phyloP scores from a whole-genome alignment of 2,329 filamentous ascomycete genomes.

The Penicillium thymicola region DNA sequence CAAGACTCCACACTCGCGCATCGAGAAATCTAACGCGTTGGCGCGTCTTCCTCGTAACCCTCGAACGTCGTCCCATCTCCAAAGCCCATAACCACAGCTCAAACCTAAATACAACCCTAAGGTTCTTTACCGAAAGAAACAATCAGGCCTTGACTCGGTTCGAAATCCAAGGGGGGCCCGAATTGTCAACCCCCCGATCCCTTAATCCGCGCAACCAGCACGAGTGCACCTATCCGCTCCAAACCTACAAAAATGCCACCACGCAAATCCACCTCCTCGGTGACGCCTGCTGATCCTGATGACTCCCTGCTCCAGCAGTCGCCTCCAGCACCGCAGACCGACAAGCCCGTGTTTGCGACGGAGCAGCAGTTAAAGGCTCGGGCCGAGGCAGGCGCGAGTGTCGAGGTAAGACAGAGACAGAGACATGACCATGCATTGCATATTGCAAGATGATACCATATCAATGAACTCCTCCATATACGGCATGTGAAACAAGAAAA shows the following conservation, averaged over 20 bases:
- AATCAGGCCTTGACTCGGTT: neutral
- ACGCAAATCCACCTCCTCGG: conserved; percentile 37
- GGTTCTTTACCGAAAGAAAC: neutral
- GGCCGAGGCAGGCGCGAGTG: conserved; percentile 38
- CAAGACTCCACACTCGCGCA: conserved; percentile 8
- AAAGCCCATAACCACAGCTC: neutral
- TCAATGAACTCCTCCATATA: neutral
- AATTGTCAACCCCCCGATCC: neutral
- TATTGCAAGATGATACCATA: neutral
- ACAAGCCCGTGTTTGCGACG: conserved; percentile 33
- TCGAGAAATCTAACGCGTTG: conserved; percentile 15
- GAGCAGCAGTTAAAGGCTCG: conserved; percentile 41
- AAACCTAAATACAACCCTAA: neutral
- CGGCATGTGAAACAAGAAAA: neutral
- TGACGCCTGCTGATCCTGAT: conserved; percentile 23
- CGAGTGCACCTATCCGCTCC: neutral
- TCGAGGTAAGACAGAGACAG: conserved; percentile 32
- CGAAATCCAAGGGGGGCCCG: neutral
- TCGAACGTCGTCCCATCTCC: neutral
- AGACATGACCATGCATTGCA: neutral
- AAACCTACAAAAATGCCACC: conserved; percentile 28
- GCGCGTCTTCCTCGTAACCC: conserved; percentile 17
- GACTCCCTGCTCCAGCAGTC: conserved; percentile 17
- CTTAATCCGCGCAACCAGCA: neutral
- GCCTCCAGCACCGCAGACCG: conserved; percentile 13